Base-by-base conservation (phyloP, 495 filamentous ascomycete genomes). In the Aspergillus leporis region DNA sequence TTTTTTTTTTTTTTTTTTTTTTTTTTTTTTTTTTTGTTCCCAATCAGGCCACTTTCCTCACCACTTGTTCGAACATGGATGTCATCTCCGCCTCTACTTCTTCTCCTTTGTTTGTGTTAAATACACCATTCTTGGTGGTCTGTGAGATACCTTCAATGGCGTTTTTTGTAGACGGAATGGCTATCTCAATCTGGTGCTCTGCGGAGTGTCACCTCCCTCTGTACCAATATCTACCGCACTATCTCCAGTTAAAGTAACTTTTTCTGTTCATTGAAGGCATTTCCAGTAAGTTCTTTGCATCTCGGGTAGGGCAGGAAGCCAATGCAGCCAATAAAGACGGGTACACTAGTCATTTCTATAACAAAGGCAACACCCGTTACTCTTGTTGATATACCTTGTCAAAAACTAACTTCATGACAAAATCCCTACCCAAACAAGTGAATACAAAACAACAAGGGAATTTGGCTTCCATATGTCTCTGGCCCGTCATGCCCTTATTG, bases 1-100 rank as follows among this genome's bases (percentile, higher is more conserved):
- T 55, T 25, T 65, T 36, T 41, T 60, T 49, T 58, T 36, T 61
- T 58, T 61, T n/a, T 61, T 46, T 32, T n/a, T 53, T 10, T 28
- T 46, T 7, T 30, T 36, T 36, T 4, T 23, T 22, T 34, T 5
- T 56, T 10, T 46, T 30, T 61, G 53, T 25, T 52, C 43, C 23
- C 19, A 43, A 45, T 34, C 49, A 9, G 19, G 19, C n/a, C 40
- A 13, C 48, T 32, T 16, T 32, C 48, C 30, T 14, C 25, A 51
- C 5, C 30, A 34, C 16, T 8, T 32, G 12, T 12, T 32, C n/a
- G 7, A 51, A 30, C 16, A 40, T 34, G 50, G 31, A 52, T 52
- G 30, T 36, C 50, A 52, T 32, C 9, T 28, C 51, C 36, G 31
- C 40, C 30, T 16, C 36, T 32, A 16, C n/a, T n/a, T n/a, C 48